Evolutionary conservation across 495 filamentous ascomycete genomes (phyloP).

Genomic region (Apodospora peruviana): DNA sequence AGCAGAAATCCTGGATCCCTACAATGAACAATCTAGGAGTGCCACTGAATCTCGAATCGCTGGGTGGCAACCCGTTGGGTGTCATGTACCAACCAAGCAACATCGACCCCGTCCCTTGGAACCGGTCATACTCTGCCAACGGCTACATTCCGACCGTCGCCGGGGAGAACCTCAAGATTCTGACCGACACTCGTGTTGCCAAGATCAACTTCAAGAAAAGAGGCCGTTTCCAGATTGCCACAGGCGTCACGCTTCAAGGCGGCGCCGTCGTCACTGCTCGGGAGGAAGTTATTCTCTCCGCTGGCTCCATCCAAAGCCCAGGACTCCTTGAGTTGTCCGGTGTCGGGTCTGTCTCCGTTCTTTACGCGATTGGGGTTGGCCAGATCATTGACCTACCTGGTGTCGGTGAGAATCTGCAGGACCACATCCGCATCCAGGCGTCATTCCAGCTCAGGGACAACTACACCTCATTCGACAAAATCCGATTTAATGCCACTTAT

Average conservation of each 20-base stretch:
- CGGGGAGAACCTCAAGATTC: slow-evolving; percentile 15
- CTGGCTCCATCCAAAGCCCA: slow-evolving; percentile 47
- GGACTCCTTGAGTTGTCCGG: slow-evolving; percentile 54
- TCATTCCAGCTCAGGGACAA: slow-evolving; percentile 19
- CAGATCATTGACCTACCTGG: slow-evolving; percentile 39
- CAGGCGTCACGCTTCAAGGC: slow-evolving; percentile 23
- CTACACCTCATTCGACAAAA: slow-evolving; percentile 17
- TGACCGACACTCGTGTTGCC: slow-evolving; percentile 14
- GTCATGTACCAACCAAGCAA: slow-evolving; percentile 34
- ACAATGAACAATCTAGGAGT: slow-evolving; percentile 26
- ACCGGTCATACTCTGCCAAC: slow-evolving; percentile 32
- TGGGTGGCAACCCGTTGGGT: slow-evolving; percentile 32
- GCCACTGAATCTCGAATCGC: slow-evolving; percentile 23
- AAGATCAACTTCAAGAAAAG: slow-evolving; percentile 16
- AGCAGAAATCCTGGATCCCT: slow-evolving; percentile 25
- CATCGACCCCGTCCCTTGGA: slow-evolving; percentile 29
- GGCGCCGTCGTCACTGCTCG: slow-evolving; percentile 29
- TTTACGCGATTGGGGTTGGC: slow-evolving; percentile 33
- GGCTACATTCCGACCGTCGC: slow-evolving; percentile 20
- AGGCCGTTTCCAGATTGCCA: slow-evolving; percentile 10
- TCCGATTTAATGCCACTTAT: slow-evolving; percentile 18
- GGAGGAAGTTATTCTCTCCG: slow-evolving; percentile 51
- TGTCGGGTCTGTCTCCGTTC: slow-evolving; percentile 36
- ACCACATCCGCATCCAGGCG: slow-evolving; percentile 34
- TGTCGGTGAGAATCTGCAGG: slow-evolving; percentile 48